phyloP scores from a whole-genome alignment of 805 yeast genomes.

The Metschnikowia matae region DNA sequence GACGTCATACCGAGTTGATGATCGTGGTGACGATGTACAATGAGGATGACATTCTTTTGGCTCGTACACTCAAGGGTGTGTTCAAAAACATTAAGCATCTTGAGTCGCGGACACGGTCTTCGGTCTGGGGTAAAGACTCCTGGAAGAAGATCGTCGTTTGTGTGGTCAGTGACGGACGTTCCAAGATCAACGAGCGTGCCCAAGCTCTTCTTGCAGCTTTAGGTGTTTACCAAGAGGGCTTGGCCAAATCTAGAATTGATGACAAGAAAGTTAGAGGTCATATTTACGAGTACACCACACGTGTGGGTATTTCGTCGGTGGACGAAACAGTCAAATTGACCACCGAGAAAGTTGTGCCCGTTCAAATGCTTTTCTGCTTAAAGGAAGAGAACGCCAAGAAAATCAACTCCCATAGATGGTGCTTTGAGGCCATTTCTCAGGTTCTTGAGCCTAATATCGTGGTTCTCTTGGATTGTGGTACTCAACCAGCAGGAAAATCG shows the following conservation, averaged over 20 bases:
- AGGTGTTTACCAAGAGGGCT: conserved; percentile 93
- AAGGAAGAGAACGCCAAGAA: conserved; percentile 87
- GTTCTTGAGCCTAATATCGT: conserved; percentile 78
- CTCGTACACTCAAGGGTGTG: conserved; percentile 80
- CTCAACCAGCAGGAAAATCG: conserved; percentile 81
- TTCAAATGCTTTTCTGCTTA: conserved; percentile 83
- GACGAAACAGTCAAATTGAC: conserved; percentile 50
- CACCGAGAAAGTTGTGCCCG: conserved; percentile 61
- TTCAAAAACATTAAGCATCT: conserved; percentile 82
- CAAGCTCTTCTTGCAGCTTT: conserved; percentile 77
- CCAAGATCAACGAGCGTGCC: conserved; percentile 73
- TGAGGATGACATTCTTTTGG: conserved; percentile 78
- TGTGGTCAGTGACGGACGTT: conserved; percentile 88
- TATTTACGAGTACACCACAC: conserved; percentile 88
- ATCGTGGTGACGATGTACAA: conserved; percentile 68
- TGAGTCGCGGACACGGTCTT: conserved; percentile 55
- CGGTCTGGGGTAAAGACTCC: conserved; percentile 88
- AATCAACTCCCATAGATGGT: conserved; percentile 96
- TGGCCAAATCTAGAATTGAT: conserved; percentile 87
- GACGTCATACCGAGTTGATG: conserved; percentile 56
- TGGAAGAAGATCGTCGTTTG: conserved; percentile 94
- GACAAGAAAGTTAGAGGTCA: conserved; percentile 80
- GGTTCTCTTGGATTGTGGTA: conserved; percentile 88
- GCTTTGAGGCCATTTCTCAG: conserved; percentile 87
- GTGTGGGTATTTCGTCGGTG: conserved; percentile 70